Evolutionary conservation across 2,329 filamentous ascomycete genomes (phyloP), one percentile per base, ranked within the genome.

Genomic region (Diaporthe velutina): DNA sequence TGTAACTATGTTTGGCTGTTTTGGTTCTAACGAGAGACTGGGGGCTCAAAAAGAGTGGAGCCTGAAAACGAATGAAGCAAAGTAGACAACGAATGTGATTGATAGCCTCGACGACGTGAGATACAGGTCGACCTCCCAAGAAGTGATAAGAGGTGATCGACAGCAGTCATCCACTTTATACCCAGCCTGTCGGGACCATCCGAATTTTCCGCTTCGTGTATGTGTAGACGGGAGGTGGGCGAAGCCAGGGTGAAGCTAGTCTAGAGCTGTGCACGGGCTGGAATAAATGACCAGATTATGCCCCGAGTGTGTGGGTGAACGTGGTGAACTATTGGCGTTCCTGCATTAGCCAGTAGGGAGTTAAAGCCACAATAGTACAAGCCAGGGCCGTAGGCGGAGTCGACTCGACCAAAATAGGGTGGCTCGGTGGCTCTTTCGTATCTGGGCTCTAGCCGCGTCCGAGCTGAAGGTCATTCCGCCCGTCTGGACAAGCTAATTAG

Each of bases 381-480:
- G 8, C 64, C 54, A 8, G 48, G 45, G 15, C 45, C 33, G 17
- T 40, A 25, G 30, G 33, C 8, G n/a, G 1, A 40, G 48, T 48
- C 19, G 4, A 30, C 22, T 54, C 30, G 64, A 28, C 64, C 1
- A 19, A 54, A 54, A 54, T 9, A 54, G 64, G 48, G n/a, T 22
- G 33, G 2, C 45, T 17, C 64, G 12, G n/a, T 22, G 33, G 2
- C 45, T 17, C 64, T 9, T 33, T 68, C 64, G 33, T 54, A 68
- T 68, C 48, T 67, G 13, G 22, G 8, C 22, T 25, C 12, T 45
- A 54, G 64, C 48, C 45, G 7, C n/a, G 64, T 68, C 64, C 64
- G 64, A 68, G 64, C 64, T 68, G 45, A 68, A 40, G 64, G 45
- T 54, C 48, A 54, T 54, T 30, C 33, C 13, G 33, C 48, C 61